Evolutionary conservation across 768 basidiomycete species (phyloP).

Genomic region (Naganishia friedmannii): DNA sequence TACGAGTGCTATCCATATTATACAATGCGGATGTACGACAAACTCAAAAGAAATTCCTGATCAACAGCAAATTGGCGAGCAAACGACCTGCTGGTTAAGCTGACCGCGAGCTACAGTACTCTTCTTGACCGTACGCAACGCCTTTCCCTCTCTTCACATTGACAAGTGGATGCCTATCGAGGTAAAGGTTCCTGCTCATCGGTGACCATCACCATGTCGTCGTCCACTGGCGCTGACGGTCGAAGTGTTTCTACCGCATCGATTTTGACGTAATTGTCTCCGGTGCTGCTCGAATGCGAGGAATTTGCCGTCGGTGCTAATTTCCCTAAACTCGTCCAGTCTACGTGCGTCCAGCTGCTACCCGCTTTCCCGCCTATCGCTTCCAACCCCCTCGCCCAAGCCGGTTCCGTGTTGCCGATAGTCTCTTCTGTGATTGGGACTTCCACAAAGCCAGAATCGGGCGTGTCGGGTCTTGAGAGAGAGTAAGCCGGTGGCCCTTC

Average conservation of each 20-base stretch:
- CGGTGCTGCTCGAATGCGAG: conserved; percentile 6
- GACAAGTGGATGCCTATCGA: background rate
- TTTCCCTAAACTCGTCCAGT: conserved; percentile 8
- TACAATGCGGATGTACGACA: too few species aligned
- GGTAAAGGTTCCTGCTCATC: background rate
- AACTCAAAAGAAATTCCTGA: too few species aligned
- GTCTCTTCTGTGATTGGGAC: background rate
- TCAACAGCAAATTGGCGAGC: too few species aligned
- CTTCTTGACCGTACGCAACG: background rate
- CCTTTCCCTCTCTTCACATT: background rate
- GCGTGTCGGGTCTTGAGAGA: conserved; percentile 10
- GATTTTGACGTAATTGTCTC: conserved; percentile 17
- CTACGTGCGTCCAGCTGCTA: conserved; percentile 16
- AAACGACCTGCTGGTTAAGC: too few species aligned
- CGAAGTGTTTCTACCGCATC: background rate
- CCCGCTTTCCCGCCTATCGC: conserved; percentile 1
- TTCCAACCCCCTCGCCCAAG: background rate
- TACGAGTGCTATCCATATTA: too few species aligned
- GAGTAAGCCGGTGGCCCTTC: background rate
- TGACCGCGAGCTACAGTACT: background rate
- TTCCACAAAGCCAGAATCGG: conserved; percentile 12
- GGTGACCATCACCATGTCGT: conserved; percentile 13
- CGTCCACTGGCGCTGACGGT: background rate
- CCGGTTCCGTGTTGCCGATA: background rate
- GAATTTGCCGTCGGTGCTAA: conserved; percentile 4